phyloP scores from a whole-genome alignment of 495 filamentous ascomycete genomes.

The Venustampulla echinocandica region DNA sequence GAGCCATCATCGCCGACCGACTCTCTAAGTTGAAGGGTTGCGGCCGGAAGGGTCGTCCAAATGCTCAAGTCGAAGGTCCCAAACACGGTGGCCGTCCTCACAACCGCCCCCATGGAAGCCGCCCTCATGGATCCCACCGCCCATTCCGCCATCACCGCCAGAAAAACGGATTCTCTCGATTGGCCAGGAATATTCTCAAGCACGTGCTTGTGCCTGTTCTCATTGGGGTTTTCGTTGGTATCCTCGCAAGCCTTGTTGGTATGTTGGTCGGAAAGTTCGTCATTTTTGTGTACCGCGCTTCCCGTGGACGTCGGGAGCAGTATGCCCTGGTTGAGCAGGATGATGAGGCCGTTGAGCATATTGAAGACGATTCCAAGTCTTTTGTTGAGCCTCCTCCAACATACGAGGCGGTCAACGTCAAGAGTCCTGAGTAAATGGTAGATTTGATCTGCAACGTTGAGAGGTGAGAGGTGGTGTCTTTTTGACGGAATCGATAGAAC shows the following conservation, averaged over 20 bases:
- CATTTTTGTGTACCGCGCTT: conserved; percentile 39
- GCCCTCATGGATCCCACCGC: conserved; percentile 5
- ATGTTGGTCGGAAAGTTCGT: conserved; percentile 41
- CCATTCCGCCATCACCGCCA: conserved; percentile 19
- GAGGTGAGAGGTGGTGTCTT: too few species aligned
- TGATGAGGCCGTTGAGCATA: too few species aligned
- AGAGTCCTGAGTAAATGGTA: too few species aligned
- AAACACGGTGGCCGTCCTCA: conserved; percentile 9
- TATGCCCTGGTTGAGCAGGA: too few species aligned
- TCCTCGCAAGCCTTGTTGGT: conserved; percentile 42
- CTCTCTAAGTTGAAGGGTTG: conserved; percentile 27
- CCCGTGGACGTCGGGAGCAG: too few species aligned
- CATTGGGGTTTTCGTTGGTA: conserved; percentile 43
- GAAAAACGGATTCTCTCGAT: conserved; percentile 28
- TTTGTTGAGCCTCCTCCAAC: too few species aligned
- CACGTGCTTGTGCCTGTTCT: conserved; percentile 44
- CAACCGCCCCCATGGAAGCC: not conserved
- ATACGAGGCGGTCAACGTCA: too few species aligned
- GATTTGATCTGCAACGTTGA: too few species aligned
- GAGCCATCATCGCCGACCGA: conserved; percentile 32
- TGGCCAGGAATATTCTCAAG: conserved; percentile 37
- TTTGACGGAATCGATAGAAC: too few species aligned
- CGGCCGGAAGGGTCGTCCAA: conserved; percentile 15
- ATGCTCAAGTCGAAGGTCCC: conserved; percentile 1
- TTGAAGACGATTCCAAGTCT: too few species aligned